Evolutionary conservation across 352 stramenopile species (phyloP).

Genomic region (Pythium phragmitis): DNA sequence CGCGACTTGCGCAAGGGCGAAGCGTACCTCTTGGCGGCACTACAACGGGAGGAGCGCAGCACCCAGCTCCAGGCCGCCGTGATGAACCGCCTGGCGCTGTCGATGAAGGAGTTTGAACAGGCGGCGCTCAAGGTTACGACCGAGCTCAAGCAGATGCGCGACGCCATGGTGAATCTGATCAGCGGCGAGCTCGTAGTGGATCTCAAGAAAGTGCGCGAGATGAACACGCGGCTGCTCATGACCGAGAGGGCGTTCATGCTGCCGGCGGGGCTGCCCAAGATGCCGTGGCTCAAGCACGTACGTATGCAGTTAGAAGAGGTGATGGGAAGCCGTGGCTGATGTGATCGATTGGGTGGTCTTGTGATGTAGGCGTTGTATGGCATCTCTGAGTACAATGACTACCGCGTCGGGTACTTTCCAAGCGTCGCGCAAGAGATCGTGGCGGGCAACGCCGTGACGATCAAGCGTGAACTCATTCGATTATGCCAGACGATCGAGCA

Average conservation of each 20-base stretch:
- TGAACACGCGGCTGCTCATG: constrained; percentile 84
- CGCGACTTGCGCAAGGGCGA: constrained; percentile 68
- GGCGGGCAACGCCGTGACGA: constrained; percentile 61
- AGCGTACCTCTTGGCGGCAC: constrained; percentile 44
- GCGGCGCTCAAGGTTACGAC: constrained; percentile 47
- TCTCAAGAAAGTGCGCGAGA: constrained; percentile 75
- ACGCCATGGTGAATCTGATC: constrained; percentile 56
- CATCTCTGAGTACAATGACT: constrained; percentile 86
- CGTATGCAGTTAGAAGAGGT: constrained; percentile 22
- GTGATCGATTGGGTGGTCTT: neutral
- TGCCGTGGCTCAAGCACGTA: constrained; percentile 85
- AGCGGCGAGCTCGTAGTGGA: constrained; percentile 65
- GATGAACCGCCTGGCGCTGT: constrained; percentile 50
- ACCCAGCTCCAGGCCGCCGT: constrained; percentile 15
- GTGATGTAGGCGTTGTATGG: constrained; percentile 58
- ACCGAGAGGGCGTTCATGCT: constrained; percentile 81
- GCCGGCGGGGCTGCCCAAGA: constrained; percentile 56
- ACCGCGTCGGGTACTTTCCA: constrained; percentile 71
- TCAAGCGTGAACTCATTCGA: constrained; percentile 74
- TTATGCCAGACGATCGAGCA: constrained; percentile 82
- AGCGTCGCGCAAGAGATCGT: constrained; percentile 74
- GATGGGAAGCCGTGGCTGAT: neutral
- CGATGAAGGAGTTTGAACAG: constrained; percentile 62
- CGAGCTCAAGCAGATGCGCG: constrained; percentile 62
- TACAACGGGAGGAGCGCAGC: constrained; percentile 33